Conservation (phyloP, 345 rosid species). For the Gossypium thurberi region DNA sequence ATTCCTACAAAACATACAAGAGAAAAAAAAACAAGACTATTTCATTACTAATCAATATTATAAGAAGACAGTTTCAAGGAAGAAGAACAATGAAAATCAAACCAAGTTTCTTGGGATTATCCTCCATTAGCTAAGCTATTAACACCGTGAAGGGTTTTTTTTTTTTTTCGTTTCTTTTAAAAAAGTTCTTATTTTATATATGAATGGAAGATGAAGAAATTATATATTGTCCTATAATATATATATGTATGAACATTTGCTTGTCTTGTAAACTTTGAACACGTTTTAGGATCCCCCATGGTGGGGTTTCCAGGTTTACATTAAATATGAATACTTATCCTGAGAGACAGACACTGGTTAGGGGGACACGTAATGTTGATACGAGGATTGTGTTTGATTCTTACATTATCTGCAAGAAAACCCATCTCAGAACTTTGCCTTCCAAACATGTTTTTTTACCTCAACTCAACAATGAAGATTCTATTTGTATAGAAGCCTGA, state of each 20-base stretch:
- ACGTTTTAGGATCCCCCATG: not conserved
- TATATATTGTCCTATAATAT: not conserved
- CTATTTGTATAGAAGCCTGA: no score
- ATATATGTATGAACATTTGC: not conserved
- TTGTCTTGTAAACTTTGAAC: not conserved
- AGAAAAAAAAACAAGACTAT: not conserved
- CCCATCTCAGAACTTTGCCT: not conserved
- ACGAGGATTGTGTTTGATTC: not conserved
- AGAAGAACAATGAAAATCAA: not conserved
- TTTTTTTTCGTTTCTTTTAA: not conserved
- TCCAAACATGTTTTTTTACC: no score
- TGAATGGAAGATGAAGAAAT: not conserved
- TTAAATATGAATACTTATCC: not conserved
- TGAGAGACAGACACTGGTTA: not conserved
- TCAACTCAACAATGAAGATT: no score
- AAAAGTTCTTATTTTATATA: not conserved
- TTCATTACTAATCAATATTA: not conserved
- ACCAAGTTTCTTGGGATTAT: slow-evolving; percentile 2
- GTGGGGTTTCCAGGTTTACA: not conserved
- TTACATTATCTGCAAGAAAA: not conserved
- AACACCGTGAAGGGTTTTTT: not conserved
- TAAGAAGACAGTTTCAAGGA: not conserved
- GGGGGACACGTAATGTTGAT: slow-evolving; percentile 1
- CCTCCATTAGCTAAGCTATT: not conserved
- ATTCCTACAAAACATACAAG: slow-evolving; percentile 16